phyloP scores from a whole-genome alignment of 2,329 filamentous ascomycete genomes.

The Geosmithia flava region DNA sequence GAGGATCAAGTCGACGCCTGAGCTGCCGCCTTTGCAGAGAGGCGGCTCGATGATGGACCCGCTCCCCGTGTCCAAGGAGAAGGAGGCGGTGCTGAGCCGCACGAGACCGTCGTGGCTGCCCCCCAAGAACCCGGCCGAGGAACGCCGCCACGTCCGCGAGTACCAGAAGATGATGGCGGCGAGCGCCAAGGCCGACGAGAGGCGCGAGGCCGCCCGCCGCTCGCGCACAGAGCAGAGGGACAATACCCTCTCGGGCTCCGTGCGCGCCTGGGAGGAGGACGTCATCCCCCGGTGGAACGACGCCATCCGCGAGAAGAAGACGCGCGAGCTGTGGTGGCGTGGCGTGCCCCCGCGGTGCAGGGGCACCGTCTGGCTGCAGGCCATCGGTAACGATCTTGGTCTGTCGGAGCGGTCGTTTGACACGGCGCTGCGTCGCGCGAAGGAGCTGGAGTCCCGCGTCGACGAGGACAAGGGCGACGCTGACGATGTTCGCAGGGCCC shows the following conservation, averaged over 20 bases:
- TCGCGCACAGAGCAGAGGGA: slow-evolving; percentile 42
- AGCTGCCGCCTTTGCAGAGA: slow-evolving; percentile 56
- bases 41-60: slow-evolving; percentile 78
- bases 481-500: slow-evolving; percentile 42
- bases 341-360: slow-evolving; percentile 61
- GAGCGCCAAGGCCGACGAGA: slow-evolving; percentile 46
- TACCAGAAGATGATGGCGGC: slow-evolving; percentile 73
- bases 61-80: slow-evolving; percentile 73
- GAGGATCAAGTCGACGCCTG: slow-evolving; percentile 52
- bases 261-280: slow-evolving; percentile 62
- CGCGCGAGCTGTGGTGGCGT: slow-evolving; percentile 72
- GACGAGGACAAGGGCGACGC: slow-evolving; percentile 34
- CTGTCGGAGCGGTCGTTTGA: slow-evolving; percentile 55
- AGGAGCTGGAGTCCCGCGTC: slow-evolving; percentile 45
- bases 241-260: slow-evolving; percentile 37
- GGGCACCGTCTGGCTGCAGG: slow-evolving; percentile 55
- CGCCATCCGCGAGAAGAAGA: slow-evolving; percentile 55
- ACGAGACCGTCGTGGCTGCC: slow-evolving; percentile 77
- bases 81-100: slow-evolving; percentile 69
- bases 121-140: slow-evolving; percentile 80
- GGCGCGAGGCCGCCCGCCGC: slow-evolving; percentile 39
- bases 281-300: slow-evolving; percentile 65
- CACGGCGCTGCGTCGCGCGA: slow-evolving; percentile 57
- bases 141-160: slow-evolving; percentile 75
- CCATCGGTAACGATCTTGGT: slow-evolving; percentile 62